These are phyloP conservation scores for Carex myosuroides DNA, from an alignment of 176 grass and related monocot species.

Conservation along the genomic window DNA sequence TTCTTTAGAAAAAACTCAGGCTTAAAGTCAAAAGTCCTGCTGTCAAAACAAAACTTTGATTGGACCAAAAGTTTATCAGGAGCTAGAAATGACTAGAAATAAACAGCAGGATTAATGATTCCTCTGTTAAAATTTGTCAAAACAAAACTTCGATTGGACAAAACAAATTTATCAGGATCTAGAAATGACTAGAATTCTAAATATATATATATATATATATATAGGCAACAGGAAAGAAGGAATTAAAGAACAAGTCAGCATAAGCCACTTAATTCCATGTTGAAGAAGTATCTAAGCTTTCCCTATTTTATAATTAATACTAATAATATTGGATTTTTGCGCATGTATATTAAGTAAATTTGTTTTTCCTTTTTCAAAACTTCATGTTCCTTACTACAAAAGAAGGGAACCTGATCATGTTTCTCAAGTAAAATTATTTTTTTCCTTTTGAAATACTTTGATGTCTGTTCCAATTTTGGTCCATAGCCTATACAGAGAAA, in stretches of 20 bases:
- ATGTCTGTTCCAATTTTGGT: neutral
- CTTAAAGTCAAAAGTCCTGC: neutral
- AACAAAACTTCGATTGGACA: neutral
- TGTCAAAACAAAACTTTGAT: neutral
- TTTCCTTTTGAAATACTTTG: neutral
- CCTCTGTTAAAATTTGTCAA: too few relatives aligned
- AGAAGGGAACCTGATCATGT: neutral
- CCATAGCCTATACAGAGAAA: neutral
- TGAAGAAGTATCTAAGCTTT: too few relatives aligned
- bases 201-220: neutral
- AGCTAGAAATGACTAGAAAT: constrained; percentile 1
- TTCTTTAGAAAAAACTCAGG: neutral
- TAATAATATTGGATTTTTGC: neutral
- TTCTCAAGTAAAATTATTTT: neutral
- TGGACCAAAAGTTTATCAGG: neutral
- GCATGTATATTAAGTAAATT: neutral
- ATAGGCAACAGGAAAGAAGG: neutral
- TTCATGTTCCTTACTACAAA: neutral
- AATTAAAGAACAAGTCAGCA: neutral
- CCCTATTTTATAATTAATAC: neutral
- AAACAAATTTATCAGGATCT: neutral
- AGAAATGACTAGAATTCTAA: neutral
- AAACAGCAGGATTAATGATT: too few relatives aligned
- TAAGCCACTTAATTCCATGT: too few relatives aligned
- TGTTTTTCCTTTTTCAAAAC: neutral